A percentile compares a stretch with the other conserved stretches of the same genome.
Conservation (phyloP, 2,329 filamentous ascomycete species). For the Arthrobotrys sphaeroides region DNA sequence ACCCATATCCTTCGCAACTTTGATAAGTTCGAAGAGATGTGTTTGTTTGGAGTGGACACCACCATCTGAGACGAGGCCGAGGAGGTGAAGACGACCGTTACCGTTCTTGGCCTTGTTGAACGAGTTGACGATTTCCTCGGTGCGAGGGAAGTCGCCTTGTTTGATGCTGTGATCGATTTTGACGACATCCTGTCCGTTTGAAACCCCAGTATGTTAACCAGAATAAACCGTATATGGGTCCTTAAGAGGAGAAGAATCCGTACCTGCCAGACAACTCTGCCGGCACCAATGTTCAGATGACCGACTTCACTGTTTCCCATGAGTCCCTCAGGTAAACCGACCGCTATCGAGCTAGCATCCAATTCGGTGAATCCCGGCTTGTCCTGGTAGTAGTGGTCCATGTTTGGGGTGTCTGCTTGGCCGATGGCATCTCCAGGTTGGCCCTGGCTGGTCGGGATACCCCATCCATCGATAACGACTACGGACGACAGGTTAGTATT, state of each 20-base stretch:
- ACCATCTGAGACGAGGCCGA: conserved; percentile 91
- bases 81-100: conserved; percentile 90
- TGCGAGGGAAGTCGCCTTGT: conserved; percentile 79
- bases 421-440: conserved; percentile 96
- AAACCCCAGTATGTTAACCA: not conserved
- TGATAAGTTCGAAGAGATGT: conserved; percentile 86
- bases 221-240: not conserved
- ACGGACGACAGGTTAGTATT: conserved; percentile 2
- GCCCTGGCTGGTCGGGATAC: conserved; percentile 76
- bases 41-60: conserved; percentile 97
- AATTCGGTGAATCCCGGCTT: conserved; percentile 88
- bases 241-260: conserved; percentile 57
- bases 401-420: conserved; percentile 88
- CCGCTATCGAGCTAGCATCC: conserved; percentile 93
- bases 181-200: conserved; percentile 73
- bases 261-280: conserved; percentile 95
- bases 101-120: conserved; percentile 83
- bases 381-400: conserved; percentile 88
- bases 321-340: conserved; percentile 92
- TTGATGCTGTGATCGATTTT: conserved; percentile 94
- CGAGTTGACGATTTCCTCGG: conserved; percentile 78
- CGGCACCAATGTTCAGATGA: conserved; percentile 97
- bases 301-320: conserved; percentile 99
- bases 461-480: conserved; percentile 99
- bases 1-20: conserved; percentile 86